A percentile compares a stretch with the other conserved stretches of the same genome.
These are phyloP conservation scores for Lodderomyces pseudojiufengensis DNA, from an alignment of 1,139 yeast genomes.

Conservation along the genomic window DNA sequence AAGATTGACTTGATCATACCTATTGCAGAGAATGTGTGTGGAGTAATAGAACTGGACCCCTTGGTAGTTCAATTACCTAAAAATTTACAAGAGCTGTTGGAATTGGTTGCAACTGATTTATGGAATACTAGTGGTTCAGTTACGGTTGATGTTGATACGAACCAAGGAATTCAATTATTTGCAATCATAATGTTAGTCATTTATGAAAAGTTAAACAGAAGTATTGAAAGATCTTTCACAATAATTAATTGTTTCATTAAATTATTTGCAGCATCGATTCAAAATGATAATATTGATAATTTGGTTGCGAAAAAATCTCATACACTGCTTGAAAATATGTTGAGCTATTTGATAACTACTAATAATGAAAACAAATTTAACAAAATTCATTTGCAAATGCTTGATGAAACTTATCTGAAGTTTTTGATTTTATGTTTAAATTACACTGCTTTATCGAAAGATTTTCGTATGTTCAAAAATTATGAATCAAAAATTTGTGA, in stretches of 20 bases:
- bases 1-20: slow-evolving; percentile 10
- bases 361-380: slow-evolving; percentile 7
- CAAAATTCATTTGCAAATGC: neutral
- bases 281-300: slow-evolving; percentile 4
- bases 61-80: slow-evolving; percentile 6
- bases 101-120: slow-evolving; percentile 18
- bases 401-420: slow-evolving; percentile 8
- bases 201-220: slow-evolving; percentile 16
- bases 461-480: slow-evolving; percentile 6
- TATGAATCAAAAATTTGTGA: slow-evolving; percentile 5
- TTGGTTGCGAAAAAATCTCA: slow-evolving; percentile 14
- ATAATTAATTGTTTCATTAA: slow-evolving; percentile 17
- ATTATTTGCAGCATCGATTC: slow-evolving; percentile 13
- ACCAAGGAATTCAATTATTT: slow-evolving; percentile 17
- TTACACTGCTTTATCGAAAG: slow-evolving; percentile 7
- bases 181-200: slow-evolving; percentile 19
- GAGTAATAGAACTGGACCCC: slow-evolving; percentile 5
- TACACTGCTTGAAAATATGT: slow-evolving; percentile 6
- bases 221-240: slow-evolving; percentile 16
- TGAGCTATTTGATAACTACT: slow-evolving; percentile 5
- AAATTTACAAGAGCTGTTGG: slow-evolving; percentile 12
- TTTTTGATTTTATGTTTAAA: slow-evolving; percentile 8
- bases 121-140: slow-evolving; percentile 20
- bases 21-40: slow-evolving; percentile 9
- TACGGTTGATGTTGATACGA: slow-evolving; percentile 10